Evolutionary conservation across 2,329 filamentous ascomycete species (phyloP), one percentile per base, ranked within the genome.

Genomic region (Stagonosporopsis vannaccii): DNA sequence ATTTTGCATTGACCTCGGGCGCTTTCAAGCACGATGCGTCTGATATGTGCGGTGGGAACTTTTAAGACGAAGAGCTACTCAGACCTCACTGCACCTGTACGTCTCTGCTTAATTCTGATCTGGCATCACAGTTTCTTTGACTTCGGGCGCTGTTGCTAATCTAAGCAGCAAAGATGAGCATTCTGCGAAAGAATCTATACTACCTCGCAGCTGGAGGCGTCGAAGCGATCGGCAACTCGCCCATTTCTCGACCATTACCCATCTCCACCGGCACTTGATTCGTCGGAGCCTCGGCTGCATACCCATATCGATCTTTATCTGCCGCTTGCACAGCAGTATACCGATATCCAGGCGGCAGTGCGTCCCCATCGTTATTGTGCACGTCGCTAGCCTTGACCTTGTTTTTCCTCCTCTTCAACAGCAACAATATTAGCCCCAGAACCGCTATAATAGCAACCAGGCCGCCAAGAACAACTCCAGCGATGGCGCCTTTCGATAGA

Each of bases 391-490:
- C 15, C 36, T 57, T 55, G 25, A 28, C 51, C 23, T 51, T 56
- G 26, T 62, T 65, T 35, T 58, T 59, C 30, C 47, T 48, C 23
- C 56, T 41, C 11, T 56, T 44, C 20, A 66, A 57, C n/a, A 65
- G 42, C 4, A 66, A 19, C 2, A 68, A 55, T 11, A 66, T 54
- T 2, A 46, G 53, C 11, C 50, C 54, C 13, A 68, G 60, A 2
- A 65, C 23, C 0, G 58, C 28, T n/a, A 53, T 58, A 17, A 63
- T 58, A 33, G 39, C 53, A 17, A 62, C 28, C 22, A 68, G 58
- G 2, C 25, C 63, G 15, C 59, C 61, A 17, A 68, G 55, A 2
- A 62, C 61, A 20, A 66, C 60, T 11, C 62, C 64, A 2, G 64
- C 63, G 11, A 67, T 53, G 8, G 46, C 62, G 26, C 63, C 63